Conservation (phyloP, 306 rosid species). For the Abrus pulchellus region DNA sequence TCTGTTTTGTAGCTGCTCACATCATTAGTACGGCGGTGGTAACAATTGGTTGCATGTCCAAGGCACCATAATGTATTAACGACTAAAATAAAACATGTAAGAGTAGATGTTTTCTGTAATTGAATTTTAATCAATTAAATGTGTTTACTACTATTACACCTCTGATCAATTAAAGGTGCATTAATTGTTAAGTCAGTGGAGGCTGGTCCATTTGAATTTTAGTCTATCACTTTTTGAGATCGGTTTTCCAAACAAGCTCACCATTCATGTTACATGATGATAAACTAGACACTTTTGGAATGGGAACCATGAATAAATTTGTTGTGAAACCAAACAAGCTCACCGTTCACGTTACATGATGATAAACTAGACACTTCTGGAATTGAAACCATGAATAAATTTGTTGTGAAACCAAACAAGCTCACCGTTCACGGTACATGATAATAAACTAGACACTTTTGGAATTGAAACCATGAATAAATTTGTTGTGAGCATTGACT, state of each 20-base stretch:
- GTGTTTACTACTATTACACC: not conserved
- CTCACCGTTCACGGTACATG: not conserved
- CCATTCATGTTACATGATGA: slow-evolving; percentile 6
- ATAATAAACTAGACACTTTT: slow-evolving; percentile 26
- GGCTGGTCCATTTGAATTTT: slow-evolving; percentile 19
- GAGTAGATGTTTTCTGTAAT: slow-evolving; percentile 16
- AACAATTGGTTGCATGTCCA: slow-evolving; percentile 42
- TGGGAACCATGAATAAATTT: not conserved
- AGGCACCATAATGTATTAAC: slow-evolving; percentile 25
- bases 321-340: not conserved
- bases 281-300: slow-evolving; percentile 20
- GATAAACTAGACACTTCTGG: slow-evolving; percentile 22
- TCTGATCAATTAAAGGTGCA: slow-evolving; percentile 28
- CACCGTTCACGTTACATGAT: not conserved
- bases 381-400: not conserved
- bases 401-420: not conserved
- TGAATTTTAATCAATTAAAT: slow-evolving; percentile 35
- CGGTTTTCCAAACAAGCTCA: slow-evolving; percentile 10
- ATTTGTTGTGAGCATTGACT: not conserved
- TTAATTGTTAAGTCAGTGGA: not conserved
- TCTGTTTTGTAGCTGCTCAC: slow-evolving; percentile 80
- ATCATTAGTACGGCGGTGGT: slow-evolving; percentile 93
- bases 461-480: not conserved
- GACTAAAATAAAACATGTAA: slow-evolving; percentile 41
- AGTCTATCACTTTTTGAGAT: slow-evolving; percentile 19